Conservation (phyloP, 176 grass and related monocot species). For the Phoenix dactylifera region DNA sequence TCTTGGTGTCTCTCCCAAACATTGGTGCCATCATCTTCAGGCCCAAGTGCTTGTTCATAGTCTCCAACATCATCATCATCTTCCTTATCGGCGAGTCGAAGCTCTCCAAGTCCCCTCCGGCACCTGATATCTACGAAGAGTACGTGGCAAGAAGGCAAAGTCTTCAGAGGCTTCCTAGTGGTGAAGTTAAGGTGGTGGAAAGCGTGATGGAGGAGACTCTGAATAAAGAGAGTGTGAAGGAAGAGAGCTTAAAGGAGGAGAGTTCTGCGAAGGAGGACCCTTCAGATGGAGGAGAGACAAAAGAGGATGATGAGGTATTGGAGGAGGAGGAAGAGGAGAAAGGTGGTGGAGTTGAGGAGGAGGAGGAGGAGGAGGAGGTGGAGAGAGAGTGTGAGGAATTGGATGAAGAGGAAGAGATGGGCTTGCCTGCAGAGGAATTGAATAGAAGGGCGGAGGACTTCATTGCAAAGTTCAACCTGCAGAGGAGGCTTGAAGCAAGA, state of each 20-base stretch:
- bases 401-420: slow-evolving; percentile 3
- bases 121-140: slow-evolving; percentile 2
- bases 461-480: slow-evolving; percentile 74
- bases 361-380: neutral
- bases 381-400: slow-evolving; percentile 1
- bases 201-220: neutral
- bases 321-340: neutral
- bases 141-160: neutral
- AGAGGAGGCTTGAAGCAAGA: slow-evolving; percentile 58
- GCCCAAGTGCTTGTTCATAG: slow-evolving; percentile 47
- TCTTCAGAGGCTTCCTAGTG: neutral
- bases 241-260: neutral
- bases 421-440: slow-evolving; percentile 38
- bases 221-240: neutral
- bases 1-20: slow-evolving; percentile 29
- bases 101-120: neutral
- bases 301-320: neutral
- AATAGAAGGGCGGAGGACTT: slow-evolving; percentile 75
- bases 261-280: neutral
- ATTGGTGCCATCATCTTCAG: slow-evolving; percentile 4
- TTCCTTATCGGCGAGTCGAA: slow-evolving; percentile 50
- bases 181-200: neutral
- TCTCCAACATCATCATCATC: slow-evolving; percentile 67
- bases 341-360: neutral
- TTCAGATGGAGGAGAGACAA: neutral